Evolutionary conservation across 106 monocot genomes (phyloP), one percentile per base, ranked within the genome.

Genomic region (Narthecium ossifragum): DNA sequence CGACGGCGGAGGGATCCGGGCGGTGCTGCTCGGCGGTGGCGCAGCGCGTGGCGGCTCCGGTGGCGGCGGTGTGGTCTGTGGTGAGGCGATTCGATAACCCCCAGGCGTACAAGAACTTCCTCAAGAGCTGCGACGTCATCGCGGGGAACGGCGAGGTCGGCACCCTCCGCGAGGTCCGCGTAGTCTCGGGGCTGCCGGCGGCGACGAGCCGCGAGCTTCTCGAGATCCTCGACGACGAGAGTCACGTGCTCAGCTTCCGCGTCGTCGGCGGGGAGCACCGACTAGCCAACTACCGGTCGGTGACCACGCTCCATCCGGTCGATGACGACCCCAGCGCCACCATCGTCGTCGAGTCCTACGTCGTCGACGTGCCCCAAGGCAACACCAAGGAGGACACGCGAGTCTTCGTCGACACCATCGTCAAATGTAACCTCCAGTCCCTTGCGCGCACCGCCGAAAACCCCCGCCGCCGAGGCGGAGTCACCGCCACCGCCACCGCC

Each of bases 181-280:
- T 85, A 17, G 57, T 85, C 41, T 80, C 85, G 26, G 85, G 85
- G 34, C 50, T 85, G n/a, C 85, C 85, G 26, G 85, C 85, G 50
- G 71, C 46, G 29, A 66, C 41, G 57, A 80, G 80, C 69, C 72
- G 53, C 36, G 85, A 85, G 70, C 29, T 76, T 8, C 76, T 85
- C 21, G 85, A 85, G 73, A 71, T 85, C 59, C 76, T 85, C 34
- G 85, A 85, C 62, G 80, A 85, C 64, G 85, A 80, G 65, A 52
- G 64, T 9, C 76, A 80, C 62, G 80, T 85, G 13, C 21, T 85
- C 32, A 80, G 85, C 65, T 85, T 85, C 46, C 52, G 80, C 20
- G 70, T 85, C 28, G 76, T 85, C 22, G 85, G 85, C 41, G 85
- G 85, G 9, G 76, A 80, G 72, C 85, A 85, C 60, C 45, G 85